Base-by-base conservation (phyloP, 139 green algal genomes). In the Asterochloris sp. region DNA sequence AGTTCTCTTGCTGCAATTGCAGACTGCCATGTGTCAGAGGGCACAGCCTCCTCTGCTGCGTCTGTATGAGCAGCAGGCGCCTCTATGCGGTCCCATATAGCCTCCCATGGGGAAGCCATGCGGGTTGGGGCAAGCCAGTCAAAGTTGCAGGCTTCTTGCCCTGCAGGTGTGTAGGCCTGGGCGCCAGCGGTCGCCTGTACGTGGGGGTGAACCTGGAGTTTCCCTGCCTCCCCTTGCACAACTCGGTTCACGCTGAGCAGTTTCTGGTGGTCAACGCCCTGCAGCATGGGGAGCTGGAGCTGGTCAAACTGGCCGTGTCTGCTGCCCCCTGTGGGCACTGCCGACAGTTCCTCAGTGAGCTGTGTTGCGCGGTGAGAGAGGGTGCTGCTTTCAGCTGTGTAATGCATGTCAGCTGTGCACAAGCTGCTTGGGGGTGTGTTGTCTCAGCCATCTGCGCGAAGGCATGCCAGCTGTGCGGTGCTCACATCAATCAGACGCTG, bases 151-250 rank as follows among this genome's bases (percentile, higher is more conserved):
- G 69, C 23, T 28, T 2, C 69, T 19, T 76, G 23, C 38, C 23
- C 19, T 87, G 85, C 86, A 96, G 94, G 23, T 92, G 92, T 26
- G 91, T 92, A 10, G 95, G 88, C 0, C 80, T 97, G 69, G 95
- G 88, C 10, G 83, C 69, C 23, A 93, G 85, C 74, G 95, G 95
- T 12, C 83, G 82, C 17, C 76, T 98, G 10, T 98, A 97, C 76
- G 80, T 98, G 17, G 95, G 95, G 9, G 90, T 94, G 1, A 98
- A 98, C 80, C 82, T 98, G 12, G 95, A 98, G 87, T 96, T 98
- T 81, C 85, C 86, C 0, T 38, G 82, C 16, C 79, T 91, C 12
- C 89, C 93, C 0, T 89, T 98, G n/a, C 92, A 92, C 78, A 91
- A 95, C 79, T 93, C 89, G 24, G 90, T 98, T 19, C 94, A 98